Percentiles rank a stretch among this genome's conserved stretches.
Conservation (phyloP, 352 stramenopile genomes). For the Globisporangium megalacanthum region DNA sequence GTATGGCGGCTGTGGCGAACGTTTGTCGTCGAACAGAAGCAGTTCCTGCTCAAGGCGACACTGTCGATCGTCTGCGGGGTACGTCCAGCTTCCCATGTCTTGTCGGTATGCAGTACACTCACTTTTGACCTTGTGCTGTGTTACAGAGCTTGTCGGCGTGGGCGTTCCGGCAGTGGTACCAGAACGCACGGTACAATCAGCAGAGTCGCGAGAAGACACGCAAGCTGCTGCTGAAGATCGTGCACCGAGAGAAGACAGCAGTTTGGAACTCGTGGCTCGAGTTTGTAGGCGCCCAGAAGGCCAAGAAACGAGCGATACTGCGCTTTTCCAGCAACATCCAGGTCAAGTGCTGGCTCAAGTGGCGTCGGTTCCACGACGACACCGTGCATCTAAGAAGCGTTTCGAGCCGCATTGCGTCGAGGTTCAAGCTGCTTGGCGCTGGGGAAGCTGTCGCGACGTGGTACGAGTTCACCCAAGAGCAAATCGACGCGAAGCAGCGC, state of each 20-base stretch:
- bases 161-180: conserved; percentile 63
- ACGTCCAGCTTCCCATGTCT: too few species aligned
- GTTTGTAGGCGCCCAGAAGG: conserved; percentile 44
- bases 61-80: conserved; percentile 68
- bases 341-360: conserved; percentile 62
- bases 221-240: conserved; percentile 39
- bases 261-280: conserved; percentile 59
- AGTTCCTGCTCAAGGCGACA: conserved; percentile 62
- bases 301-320: conserved; percentile 49
- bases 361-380: conserved; percentile 39
- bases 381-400: conserved; percentile 31
- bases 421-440: conserved; percentile 35
- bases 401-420: conserved; percentile 33
- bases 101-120: background rate
- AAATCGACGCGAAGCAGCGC: conserved; percentile 34
- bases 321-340: conserved; percentile 56
- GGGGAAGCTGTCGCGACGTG: conserved; percentile 52
- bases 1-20: conserved; percentile 44
- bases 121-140: background rate
- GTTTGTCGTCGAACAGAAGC: conserved; percentile 53
- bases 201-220: conserved; percentile 44
- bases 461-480: conserved; percentile 58
- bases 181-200: conserved; percentile 28
- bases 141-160: conserved; percentile 53
- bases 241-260: conserved; percentile 43